phyloP scores from a whole-genome alignment of 495 filamentous ascomycete species.

The Podospora appendiculata region DNA sequence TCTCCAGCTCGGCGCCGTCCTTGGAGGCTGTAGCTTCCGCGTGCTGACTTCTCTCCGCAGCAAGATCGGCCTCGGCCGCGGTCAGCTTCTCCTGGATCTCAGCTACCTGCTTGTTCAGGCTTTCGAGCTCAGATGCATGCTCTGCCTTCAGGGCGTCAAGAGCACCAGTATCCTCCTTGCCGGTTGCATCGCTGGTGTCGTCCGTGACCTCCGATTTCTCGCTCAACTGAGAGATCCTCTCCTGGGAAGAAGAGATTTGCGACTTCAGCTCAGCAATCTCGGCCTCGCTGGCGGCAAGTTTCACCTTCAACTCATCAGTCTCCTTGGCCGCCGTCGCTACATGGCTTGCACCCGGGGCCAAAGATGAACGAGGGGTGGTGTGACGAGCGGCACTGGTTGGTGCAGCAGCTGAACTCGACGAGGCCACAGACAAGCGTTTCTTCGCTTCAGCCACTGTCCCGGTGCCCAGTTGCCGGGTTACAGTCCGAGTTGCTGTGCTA shows the following conservation, averaged over 20 bases:
- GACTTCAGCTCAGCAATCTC: slow-evolving; percentile 43
- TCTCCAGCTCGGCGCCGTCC: slow-evolving; percentile 30
- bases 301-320: slow-evolving; percentile 43
- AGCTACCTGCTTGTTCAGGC: slow-evolving; percentile 29
- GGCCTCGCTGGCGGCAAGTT: slow-evolving; percentile 35
- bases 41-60: slow-evolving; percentile 26
- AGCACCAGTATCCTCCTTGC: slow-evolving; percentile 32
- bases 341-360: slow-evolving; percentile 16
- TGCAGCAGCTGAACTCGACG: slow-evolving; percentile 17
- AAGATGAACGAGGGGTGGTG: slow-evolving; percentile 26
- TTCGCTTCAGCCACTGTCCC: slow-evolving; percentile 35
- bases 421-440: slow-evolving; percentile 39
- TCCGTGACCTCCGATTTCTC: slow-evolving; percentile 22
- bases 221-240: slow-evolving; percentile 33
- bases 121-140: slow-evolving; percentile 40
- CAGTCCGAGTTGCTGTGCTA: slow-evolving; percentile 19
- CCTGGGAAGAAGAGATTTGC: slow-evolving; percentile 37
- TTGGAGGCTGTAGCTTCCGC: slow-evolving; percentile 26
- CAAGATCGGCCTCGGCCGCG: slow-evolving; percentile 30
- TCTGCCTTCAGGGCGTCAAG: slow-evolving; percentile 36
- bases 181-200: slow-evolving; percentile 16
- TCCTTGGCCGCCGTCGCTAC: slow-evolving; percentile 26
- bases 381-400: slow-evolving; percentile 20
- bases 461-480: slow-evolving; percentile 23
- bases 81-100: slow-evolving; percentile 36